Evolutionary conservation across 352 stramenopile species (phyloP).

Genomic region (Poterioochromonas sp.): DNA sequence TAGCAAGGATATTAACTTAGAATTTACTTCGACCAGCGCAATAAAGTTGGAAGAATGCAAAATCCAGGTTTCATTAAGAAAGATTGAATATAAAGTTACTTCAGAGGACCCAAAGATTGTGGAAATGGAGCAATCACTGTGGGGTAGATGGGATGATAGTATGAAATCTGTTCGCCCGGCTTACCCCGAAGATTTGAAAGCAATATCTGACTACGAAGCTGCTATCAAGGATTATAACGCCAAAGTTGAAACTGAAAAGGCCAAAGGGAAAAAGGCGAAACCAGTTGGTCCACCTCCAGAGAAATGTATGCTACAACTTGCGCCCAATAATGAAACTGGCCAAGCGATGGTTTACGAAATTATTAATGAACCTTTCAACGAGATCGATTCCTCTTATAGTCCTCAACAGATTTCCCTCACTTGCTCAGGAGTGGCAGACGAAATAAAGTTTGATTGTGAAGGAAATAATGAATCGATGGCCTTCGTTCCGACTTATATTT

Average conservation of each 20-base stretch:
- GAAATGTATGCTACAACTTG: background rate
- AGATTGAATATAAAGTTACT: constrained; percentile 11
- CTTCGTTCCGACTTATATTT: constrained; percentile 49
- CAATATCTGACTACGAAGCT: constrained; percentile 5
- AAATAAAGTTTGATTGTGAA: constrained; percentile 44
- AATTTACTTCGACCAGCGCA: constrained; percentile 50
- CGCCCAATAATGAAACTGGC: background rate
- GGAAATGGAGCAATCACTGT: background rate
- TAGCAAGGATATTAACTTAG: constrained; percentile 53
- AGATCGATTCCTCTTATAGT: constrained; percentile 22
- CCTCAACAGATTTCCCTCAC: constrained; percentile 37
- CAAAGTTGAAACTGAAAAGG: constrained; percentile 5
- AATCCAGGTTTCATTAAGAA: background rate
- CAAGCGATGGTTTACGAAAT: constrained; percentile 45
- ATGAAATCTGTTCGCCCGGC: constrained; percentile 44
- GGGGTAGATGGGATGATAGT: constrained; percentile 62
- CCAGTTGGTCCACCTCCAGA: constrained; percentile 16
- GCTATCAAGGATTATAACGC: constrained; percentile 9
- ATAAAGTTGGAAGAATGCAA: constrained; percentile 6
- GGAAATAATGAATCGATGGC: constrained; percentile 34
- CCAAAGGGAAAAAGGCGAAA: constrained; percentile 32
- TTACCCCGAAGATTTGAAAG: constrained; percentile 34
- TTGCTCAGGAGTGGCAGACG: constrained; percentile 45
- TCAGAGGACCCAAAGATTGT: background rate
- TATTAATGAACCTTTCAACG: constrained; percentile 40